Evolutionary conservation across 331 rosid genomes (phyloP), one percentile per base, ranked within the genome.

Genomic region (Rosa hybrid): DNA sequence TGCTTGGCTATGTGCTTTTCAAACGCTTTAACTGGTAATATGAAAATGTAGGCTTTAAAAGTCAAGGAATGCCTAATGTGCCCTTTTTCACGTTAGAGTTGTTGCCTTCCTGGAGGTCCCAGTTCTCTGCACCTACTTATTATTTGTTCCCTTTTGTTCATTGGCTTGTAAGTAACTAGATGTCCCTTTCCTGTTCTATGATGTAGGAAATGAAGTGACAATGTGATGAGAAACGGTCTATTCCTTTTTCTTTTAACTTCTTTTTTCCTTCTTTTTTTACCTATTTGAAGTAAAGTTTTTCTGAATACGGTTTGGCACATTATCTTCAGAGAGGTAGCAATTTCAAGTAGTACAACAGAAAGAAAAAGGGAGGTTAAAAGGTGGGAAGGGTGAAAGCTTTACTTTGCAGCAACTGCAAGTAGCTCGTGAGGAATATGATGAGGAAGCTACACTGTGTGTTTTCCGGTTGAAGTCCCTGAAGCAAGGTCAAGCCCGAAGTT

Each of bases 131-230:
- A 57, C 5, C 48, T 78, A 21, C 64, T 54, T 21, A 39, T 14
- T 49, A 7, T 71, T 17, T 44, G 60, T 30, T 20, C n/a, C 56
- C 67, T 25, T 78, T 6, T 70, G 53, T 27, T 59, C 56, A 76
- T 17, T 77, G 69, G 54, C 51, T 74, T 76, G 49, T 45, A 60
- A 48, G 59, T 71, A 11, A 72, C 90, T 87, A 27, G 89, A 62
- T 77, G 30, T 41, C 76, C 16, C 74, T 49, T 76, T 76, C 38
- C 21, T 76, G 71, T 80, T 86, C 65, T 75, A 63, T 74, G 71
- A 67, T 89, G 87, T 90, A 91, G 98, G 97, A 94, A 85, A 94
- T 94, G 97, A 94, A 91, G 90, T 93, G 91, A 21, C 97, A 94
- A 69, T 94, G 98, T 42, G 97, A 91, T 45, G 98, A 94, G 62